phyloP scores from a whole-genome alignment of 129 eudicot genomes.

The Ambrosia trifida region DNA sequence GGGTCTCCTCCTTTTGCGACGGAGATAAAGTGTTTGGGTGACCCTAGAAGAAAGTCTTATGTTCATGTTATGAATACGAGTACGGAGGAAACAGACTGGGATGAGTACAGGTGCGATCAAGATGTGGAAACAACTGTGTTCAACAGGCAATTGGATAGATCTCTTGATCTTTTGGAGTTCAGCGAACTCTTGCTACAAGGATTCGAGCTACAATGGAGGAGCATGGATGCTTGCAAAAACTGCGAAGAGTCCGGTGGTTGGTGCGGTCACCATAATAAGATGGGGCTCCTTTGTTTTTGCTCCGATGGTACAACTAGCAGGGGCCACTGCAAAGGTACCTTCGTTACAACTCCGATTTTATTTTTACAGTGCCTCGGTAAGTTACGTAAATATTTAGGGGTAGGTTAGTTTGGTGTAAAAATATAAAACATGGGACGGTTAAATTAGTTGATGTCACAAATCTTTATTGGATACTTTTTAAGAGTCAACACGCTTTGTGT shows the following conservation, averaged over 20 bases:
- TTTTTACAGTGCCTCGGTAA: no score
- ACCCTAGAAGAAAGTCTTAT: background rate
- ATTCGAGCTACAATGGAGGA: slow-evolving; percentile 14
- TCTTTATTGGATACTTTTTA: no score
- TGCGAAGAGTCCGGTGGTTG: slow-evolving; percentile 10
- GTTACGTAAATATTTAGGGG: no score
- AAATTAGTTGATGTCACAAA: no score
- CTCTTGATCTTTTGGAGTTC: background rate
- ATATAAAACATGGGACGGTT: no score
- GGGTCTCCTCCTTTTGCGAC: background rate
- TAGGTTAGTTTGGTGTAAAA: no score
- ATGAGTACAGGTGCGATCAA: background rate
- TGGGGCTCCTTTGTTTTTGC: slow-evolving; percentile 25
- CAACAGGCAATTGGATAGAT: background rate
- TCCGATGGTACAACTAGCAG: background rate
- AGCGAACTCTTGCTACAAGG: background rate
- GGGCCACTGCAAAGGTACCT: slow-evolving; percentile 15
- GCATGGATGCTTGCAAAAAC: background rate
- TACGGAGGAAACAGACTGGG: background rate
- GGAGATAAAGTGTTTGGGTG: slow-evolving; percentile 7
- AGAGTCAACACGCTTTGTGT: no score
- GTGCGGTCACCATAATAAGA: background rate
- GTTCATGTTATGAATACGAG: background rate
- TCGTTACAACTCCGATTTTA: no score
- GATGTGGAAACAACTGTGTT: slow-evolving; percentile 23